Evolutionary conservation across 176 grass and related monocot species (phyloP).

Genomic region (Cenchrus americanus): DNA sequence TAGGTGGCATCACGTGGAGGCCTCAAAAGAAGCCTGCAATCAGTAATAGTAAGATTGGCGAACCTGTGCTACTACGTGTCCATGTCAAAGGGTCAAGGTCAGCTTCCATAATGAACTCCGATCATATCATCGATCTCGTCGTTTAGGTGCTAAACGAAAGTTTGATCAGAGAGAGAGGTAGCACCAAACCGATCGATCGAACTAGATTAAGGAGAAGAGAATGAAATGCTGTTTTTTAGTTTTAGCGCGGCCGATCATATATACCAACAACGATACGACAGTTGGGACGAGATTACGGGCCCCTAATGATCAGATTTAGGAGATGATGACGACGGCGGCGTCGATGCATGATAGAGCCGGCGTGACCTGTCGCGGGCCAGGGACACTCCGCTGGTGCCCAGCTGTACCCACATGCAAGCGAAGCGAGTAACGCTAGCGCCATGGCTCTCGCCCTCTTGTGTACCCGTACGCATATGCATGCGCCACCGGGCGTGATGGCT

Average conservation of each 20-base stretch:
- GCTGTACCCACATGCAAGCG: conserved; percentile 46
- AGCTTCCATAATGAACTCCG: not conserved
- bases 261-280: conserved; percentile 25
- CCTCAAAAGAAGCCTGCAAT: no score
- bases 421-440: not conserved
- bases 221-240: not conserved
- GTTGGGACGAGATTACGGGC: conserved; percentile 40
- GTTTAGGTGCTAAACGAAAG: not conserved
- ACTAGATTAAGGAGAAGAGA: not conserved
- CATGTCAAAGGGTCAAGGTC: not conserved
- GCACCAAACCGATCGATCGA: not conserved
- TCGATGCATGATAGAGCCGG: conserved; percentile 4
- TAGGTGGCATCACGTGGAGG: no score
- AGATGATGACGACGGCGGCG: not conserved
- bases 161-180: not conserved
- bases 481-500: conserved; percentile 26
- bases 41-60: no score
- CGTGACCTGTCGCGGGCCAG: conserved; percentile 40
- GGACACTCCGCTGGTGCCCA: conserved; percentile 30
- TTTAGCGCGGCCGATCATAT: not conserved
- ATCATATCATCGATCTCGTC: not conserved
- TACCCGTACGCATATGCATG: not conserved
- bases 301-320: not conserved
- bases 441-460: not conserved
- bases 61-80: not conserved